Evolutionary conservation across 306 rosid genomes (phyloP), one percentile per base, ranked within the genome.

Genomic region (Senna siamea): DNA sequence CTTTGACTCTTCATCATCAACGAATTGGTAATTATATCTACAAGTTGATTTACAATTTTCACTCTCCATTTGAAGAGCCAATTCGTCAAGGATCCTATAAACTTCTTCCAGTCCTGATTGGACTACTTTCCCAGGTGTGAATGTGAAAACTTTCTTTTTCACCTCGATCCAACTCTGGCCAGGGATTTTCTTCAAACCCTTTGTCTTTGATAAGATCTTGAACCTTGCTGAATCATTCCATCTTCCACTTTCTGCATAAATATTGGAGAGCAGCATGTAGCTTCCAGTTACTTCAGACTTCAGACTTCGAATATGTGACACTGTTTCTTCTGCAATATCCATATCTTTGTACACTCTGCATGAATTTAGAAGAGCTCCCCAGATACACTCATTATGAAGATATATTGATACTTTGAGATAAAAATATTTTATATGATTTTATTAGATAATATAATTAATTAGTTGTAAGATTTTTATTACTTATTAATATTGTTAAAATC

Each of bases 161-260:
- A 93, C 86, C 86, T 88, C 89, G 53, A 93, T 91, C 96, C 89
- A 91, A 79, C 98, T 93, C 77, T 81, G 88, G 19, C 97, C 92
- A 9, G 89, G 81, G 67, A 76, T 79, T 77, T 89, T 91, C 84
- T 82, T 89, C 4, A 86, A 73, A 32, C 97, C 97, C 62, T 87
- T 85, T 78, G 78, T 40, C 80, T 85, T 93, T 28, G 90, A 87
- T n/a, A 83, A 89, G 70, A 85, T 66, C 79, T 96, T 87, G 75
- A 89, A 86, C 82, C 78, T 85, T n/a, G 93, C 92, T 4, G 92
- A 89, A 30, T 93, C 97, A 57, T 89, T 87, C 98, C 98, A 91
- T 81, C 83, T 86, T 70, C 93, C 90, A 59, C 79, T 76, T 13
- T 85, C 92, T 40, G 98, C 93, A 80, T 87, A 91, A 46, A 93